Percentiles rank a stretch among this genome's conserved stretches.
phyloP scores from a whole-genome alignment of 2,329 filamentous ascomycete species.

The Cytospora piceae region DNA sequence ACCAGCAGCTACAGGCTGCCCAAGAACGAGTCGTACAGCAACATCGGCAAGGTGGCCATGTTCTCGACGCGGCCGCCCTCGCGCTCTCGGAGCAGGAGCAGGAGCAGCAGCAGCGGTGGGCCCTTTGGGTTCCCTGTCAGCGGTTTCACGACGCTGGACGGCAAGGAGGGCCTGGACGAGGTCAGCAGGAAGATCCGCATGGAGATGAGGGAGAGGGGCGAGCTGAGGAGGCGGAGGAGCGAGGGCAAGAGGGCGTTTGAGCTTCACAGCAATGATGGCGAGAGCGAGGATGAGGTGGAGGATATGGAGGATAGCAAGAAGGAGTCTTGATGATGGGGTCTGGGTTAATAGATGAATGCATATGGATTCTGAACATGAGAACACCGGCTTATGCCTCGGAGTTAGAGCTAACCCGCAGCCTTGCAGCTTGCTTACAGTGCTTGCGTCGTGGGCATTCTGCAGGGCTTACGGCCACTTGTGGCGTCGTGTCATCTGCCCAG shows the following conservation, averaged over 20 bases:
- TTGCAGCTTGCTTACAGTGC: neutral
- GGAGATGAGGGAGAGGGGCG: conserved; percentile 80
- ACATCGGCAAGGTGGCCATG: conserved; percentile 83
- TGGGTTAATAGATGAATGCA: neutral
- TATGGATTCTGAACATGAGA: neutral
- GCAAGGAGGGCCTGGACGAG: conserved; percentile 75
- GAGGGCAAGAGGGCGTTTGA: conserved; percentile 43
- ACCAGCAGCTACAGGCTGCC: conserved; percentile 65
- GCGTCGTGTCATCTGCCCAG: too few relatives aligned
- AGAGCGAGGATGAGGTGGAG: conserved; percentile 49
- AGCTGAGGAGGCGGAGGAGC: conserved; percentile 60
- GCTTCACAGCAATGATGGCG: conserved; percentile 41
- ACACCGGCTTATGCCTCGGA: neutral
- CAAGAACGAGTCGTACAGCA: conserved; percentile 90
- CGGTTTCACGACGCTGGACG: conserved; percentile 69
- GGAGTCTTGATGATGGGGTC: conserved; percentile 37
- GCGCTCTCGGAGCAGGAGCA: conserved; percentile 71
- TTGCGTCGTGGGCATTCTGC: neutral
- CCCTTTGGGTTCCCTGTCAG: conserved; percentile 69
- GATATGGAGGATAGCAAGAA: conserved; percentile 48
- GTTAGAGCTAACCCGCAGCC: neutral
- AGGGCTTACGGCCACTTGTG: too few relatives aligned
- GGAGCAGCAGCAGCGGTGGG: conserved; percentile 70
- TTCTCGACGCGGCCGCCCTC: conserved; percentile 89
- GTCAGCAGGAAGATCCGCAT: conserved; percentile 82